Evolutionary conservation across 352 stramenopile species (phyloP).

Genomic region (Globisporangium middletonii): DNA sequence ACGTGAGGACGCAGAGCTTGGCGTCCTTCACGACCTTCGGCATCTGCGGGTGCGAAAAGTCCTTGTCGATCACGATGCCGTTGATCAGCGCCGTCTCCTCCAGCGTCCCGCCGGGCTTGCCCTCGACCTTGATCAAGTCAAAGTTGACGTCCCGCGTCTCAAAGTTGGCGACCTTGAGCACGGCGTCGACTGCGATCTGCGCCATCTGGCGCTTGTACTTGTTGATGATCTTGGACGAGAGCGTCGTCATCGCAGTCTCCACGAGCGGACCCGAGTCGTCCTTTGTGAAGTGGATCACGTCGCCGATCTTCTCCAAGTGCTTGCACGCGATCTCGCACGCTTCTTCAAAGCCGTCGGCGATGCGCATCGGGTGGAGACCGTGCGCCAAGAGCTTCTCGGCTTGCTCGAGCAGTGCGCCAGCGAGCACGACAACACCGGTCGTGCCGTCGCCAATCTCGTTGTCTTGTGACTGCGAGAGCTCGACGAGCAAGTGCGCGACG

Average conservation of each 20-base stretch:
- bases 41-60: conserved; percentile 99
- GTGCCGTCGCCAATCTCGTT: conserved; percentile 99
- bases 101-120: conserved; percentile 95
- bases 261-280: conserved; percentile 95
- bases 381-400: conserved; percentile 95
- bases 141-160: conserved; percentile 99
- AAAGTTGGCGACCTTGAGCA: conserved; percentile 97
- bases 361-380: conserved; percentile 97
- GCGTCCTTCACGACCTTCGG: conserved; percentile 95
- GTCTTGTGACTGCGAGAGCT: conserved; percentile 98
- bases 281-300: conserved; percentile 95
- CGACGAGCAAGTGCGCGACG: conserved; percentile 97
- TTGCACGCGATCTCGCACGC: conserved; percentile 96
- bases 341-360: conserved; percentile 98
- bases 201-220: conserved; percentile 98
- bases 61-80: conserved; percentile 99
- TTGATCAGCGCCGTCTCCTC: conserved; percentile 98
- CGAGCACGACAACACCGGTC: conserved; percentile 99
- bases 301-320: conserved; percentile 93
- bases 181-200: conserved; percentile 97
- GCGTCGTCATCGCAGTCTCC: conserved; percentile 97
- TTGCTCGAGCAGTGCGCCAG: conserved; percentile 96
- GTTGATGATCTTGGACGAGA: conserved; percentile 99
- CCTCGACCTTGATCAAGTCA: conserved; percentile 99
- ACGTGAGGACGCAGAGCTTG: conserved; percentile 99